phyloP scores from a whole-genome alignment of 768 basidiomycete genomes.

The Gyrodon lividus region DNA sequence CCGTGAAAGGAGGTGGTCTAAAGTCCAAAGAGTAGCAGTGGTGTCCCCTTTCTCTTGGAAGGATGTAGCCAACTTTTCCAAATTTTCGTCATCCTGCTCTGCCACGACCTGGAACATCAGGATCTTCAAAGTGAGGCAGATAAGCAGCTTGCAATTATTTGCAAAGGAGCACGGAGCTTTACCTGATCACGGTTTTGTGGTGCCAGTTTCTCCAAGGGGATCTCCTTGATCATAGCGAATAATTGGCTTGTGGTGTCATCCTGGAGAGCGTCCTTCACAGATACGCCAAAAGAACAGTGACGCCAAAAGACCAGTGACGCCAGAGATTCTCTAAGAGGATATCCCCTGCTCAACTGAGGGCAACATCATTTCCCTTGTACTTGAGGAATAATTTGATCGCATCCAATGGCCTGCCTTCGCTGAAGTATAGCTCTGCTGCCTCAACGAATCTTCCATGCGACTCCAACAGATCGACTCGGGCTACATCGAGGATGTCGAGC shows the following conservation, averaged over 20 bases:
- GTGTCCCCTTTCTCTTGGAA: constrained; percentile 30
- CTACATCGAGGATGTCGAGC: constrained; percentile 53
- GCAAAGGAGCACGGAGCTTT: not conserved
- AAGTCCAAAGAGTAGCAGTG: constrained; percentile 41
- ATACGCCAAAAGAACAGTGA: constrained; percentile 41
- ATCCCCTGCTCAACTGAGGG: constrained; percentile 34
- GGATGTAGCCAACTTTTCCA: constrained; percentile 31
- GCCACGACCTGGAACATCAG: constrained; percentile 36
- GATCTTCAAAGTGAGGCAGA: constrained; percentile 7
- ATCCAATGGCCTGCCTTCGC: constrained; percentile 44
- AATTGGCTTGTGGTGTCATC: too few species aligned
- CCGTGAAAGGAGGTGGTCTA: constrained; percentile 40
- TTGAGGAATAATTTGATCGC: constrained; percentile 48
- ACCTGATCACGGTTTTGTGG: constrained; percentile 10
- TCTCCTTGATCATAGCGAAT: not conserved
- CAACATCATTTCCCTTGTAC: constrained; percentile 27
- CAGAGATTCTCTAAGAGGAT: constrained; percentile 47
- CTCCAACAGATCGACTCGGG: constrained; percentile 45
- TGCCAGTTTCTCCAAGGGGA: not conserved
- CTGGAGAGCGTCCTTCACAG: not conserved
- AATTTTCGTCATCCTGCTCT: constrained; percentile 17
- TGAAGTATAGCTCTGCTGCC: constrained; percentile 54
- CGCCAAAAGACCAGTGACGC: too few species aligned
- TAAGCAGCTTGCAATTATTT: not conserved
- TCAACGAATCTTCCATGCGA: constrained; percentile 42